phyloP scores from a whole-genome alignment of 306 rosid species.

The Myrica gale region DNA sequence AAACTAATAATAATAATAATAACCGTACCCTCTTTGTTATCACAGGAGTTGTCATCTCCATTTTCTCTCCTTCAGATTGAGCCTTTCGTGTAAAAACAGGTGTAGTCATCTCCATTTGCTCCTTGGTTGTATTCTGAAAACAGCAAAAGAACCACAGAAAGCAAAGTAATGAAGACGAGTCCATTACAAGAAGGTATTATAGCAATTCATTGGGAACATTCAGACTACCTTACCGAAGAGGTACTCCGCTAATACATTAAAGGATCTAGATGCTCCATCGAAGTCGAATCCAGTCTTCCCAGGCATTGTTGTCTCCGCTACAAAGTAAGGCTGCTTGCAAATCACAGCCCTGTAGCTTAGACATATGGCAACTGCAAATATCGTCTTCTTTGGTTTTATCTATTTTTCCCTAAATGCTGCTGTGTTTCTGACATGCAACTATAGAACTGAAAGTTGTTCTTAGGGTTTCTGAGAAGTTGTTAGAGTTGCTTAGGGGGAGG shows the following conservation, averaged over 20 bases:
- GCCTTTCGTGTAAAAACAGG: conserved; percentile 75
- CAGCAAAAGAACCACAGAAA: conserved; percentile 21
- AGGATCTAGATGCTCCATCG: conserved; percentile 70
- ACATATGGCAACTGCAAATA: neutral
- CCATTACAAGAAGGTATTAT: conserved; percentile 3
- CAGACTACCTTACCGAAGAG: conserved; percentile 91
- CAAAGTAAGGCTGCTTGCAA: conserved; percentile 68
- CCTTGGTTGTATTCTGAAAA: conserved; percentile 62
- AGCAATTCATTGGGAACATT: conserved; percentile 13
- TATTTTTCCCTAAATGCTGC: neutral
- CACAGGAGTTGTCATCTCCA: conserved; percentile 96
- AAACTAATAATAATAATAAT: too few species aligned
- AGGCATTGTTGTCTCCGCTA: conserved; percentile 89
- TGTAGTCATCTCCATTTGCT: conserved; percentile 93
- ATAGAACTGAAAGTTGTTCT: too few species aligned
- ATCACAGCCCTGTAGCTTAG: conserved; percentile 15
- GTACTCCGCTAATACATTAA: conserved; percentile 83
- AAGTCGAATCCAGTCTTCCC: conserved; percentile 86
- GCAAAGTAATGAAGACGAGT: conserved; percentile 19
- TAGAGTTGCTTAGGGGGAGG: too few species aligned
- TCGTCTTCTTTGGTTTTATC: neutral
- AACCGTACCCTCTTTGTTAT: conserved; percentile 64
- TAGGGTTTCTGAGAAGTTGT: too few species aligned
- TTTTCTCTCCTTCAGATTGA: conserved; percentile 67
- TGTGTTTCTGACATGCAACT: neutral